A percentile compares a stretch with the other conserved stretches of the same genome.
Conservation (phyloP, 306 rosid genomes). For the Vachellia collinsii region DNA sequence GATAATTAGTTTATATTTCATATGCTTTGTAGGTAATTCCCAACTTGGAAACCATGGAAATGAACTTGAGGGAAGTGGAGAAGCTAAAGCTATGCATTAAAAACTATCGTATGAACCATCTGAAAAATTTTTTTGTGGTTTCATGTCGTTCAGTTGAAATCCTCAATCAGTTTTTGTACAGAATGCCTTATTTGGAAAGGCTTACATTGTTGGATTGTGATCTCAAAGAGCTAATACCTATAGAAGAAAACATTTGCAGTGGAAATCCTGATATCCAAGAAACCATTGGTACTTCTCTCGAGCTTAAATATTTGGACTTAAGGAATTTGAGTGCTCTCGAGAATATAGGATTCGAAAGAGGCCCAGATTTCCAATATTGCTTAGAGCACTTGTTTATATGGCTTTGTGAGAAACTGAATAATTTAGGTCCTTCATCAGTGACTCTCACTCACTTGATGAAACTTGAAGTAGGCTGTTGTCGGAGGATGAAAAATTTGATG, state of each 20-base stretch:
- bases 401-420: not conserved
- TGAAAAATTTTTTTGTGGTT: not conserved
- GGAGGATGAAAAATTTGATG: not conserved
- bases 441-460: conserved; percentile 17
- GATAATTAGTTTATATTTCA: not conserved
- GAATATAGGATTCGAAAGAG: conserved; percentile 25
- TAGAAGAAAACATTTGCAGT: no score
- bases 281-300: not conserved
- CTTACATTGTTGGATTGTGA: not conserved
- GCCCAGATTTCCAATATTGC: not conserved
- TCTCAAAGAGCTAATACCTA: not conserved
- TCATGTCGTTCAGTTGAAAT: no score
- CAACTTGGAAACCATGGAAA: conserved; percentile 4
- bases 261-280: not conserved
- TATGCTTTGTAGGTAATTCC: not conserved
- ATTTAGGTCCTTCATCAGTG: conserved; percentile 1
- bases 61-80: not conserved
- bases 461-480: not conserved
- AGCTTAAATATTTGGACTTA: conserved; percentile 18
- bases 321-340: not conserved
- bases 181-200: conserved; percentile 22
- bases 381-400: not conserved
- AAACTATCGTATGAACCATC: not conserved
- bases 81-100: not conserved
- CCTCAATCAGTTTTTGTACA: not conserved